Evolutionary conservation across 805 yeast genomes (phyloP), one percentile per base, ranked within the genome.

Genomic region (Ogataea henricii): DNA sequence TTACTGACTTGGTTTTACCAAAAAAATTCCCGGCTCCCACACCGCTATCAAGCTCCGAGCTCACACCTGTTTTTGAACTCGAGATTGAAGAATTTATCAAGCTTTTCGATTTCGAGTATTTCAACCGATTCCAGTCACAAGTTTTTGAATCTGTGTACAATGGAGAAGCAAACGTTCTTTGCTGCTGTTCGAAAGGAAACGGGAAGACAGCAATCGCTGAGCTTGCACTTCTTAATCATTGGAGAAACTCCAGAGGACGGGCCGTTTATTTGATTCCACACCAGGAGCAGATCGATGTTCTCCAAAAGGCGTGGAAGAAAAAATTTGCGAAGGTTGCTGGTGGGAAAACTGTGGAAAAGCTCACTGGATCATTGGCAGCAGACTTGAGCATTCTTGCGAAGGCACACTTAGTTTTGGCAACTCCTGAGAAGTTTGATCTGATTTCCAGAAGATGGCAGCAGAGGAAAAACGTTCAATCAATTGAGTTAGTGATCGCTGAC

Each of bases 401-500:
- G 25, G 78, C 81, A 47, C 92, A 90, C 62, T 64, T 92, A 44
- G 67, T 89, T 14, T 65, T 92, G 12, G 81, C 89, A 4, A 89
- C 97, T 0, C 96, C 96, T 0, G 73, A 69, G 18, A 92, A 88
- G 52, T 87, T 89, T 71, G 91, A 88, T 51, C 54, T 71, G 4
- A 58, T 90, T 0, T 79, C 96, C 0, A 78, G 92, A 51, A 74
- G 90, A 40, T 91, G 98, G 98, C 83, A 83, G 55, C 86, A 83
- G 53, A 74, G 95, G 47, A 81, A 79, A 54, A 81, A 81, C 53
- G 71, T 92, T 4, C 89, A 85, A 50, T 62, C 78, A 0, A 78
- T 92, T 25, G 89, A 82, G 39, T 63, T 89, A 26, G 59, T 89
- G 2, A 77, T 94, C 43, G 81, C 80, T 32, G 96, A 89, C 63